phyloP scores from a whole-genome alignment of 352 stramenopile species.

The Globisporangium parvum region DNA sequence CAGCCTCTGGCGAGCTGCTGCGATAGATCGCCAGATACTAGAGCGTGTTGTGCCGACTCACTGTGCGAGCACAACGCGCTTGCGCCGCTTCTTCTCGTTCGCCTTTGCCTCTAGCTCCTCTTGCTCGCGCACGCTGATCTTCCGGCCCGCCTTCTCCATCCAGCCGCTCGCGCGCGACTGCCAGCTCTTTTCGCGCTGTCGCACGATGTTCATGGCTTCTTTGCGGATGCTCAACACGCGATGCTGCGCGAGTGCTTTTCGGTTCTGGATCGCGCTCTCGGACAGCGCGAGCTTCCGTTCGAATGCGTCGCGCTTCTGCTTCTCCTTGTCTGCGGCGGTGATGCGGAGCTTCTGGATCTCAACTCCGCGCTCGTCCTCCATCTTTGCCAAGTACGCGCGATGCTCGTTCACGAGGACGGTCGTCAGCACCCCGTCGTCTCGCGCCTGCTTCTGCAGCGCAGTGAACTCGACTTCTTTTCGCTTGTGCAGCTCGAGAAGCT shows the following conservation, averaged over 20 bases:
- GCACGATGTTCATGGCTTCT: slow-evolving; percentile 69
- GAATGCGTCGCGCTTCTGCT: slow-evolving; percentile 72
- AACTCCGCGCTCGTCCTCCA: slow-evolving; percentile 68
- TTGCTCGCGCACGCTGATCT: slow-evolving; percentile 88
- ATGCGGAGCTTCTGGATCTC: slow-evolving; percentile 53
- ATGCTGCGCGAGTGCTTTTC: slow-evolving; percentile 59
- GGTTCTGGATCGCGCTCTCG: slow-evolving; percentile 70
- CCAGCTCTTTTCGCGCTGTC: slow-evolving; percentile 73
- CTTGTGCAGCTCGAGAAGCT: slow-evolving; percentile 69
- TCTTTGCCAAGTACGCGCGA: slow-evolving; percentile 64
- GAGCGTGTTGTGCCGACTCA: no score
- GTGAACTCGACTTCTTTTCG: slow-evolving; percentile 75
- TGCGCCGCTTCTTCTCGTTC: slow-evolving; percentile 68
- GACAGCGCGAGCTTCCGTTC: slow-evolving; percentile 67
- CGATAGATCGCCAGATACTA: no score
- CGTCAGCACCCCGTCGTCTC: slow-evolving; percentile 52
- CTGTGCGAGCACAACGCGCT: slow-evolving; percentile 45
- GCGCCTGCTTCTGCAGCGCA: slow-evolving; percentile 54
- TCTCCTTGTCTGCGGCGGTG: slow-evolving; percentile 34
- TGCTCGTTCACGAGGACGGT: slow-evolving; percentile 75
- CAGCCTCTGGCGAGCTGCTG: no score
- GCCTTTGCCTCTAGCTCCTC: slow-evolving; percentile 79
- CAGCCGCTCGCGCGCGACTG: slow-evolving; percentile 73
- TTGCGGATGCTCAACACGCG: slow-evolving; percentile 71
- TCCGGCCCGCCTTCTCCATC: slow-evolving; percentile 82